These are phyloP conservation scores for Vigna mungo DNA, from an alignment of 306 rosid species.

Conservation along the genomic window DNA sequence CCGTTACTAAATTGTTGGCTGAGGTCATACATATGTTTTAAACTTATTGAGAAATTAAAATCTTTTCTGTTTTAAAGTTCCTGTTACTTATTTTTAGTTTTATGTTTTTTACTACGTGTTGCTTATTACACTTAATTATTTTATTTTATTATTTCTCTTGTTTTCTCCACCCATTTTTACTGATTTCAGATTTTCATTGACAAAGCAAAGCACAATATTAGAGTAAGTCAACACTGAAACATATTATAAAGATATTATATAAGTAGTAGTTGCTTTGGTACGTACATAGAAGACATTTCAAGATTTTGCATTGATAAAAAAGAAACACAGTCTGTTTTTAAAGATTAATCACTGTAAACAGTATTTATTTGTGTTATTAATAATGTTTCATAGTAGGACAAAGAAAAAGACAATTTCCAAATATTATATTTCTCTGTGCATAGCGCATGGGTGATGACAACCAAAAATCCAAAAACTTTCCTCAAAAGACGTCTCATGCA, in stretches of 20 bases:
- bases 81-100: neutral
- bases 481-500: neutral
- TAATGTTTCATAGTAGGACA: conserved; percentile 13
- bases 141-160: neutral
- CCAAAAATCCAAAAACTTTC: neutral
- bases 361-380: neutral
- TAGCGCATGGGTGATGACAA: conserved; percentile 5
- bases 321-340: neutral
- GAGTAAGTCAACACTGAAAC: conserved; percentile 21
- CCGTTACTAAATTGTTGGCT: too few relatives aligned
- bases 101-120: neutral
- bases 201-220: neutral
- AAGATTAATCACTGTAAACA: neutral
- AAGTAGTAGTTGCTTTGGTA: neutral
- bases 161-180: neutral
- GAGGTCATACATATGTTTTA: neutral
- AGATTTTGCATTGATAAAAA: neutral
- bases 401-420: conserved; percentile 4
- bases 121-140: neutral
- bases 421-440: conserved; percentile 30
- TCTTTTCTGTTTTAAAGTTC: neutral
- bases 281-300: neutral
- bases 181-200: neutral
- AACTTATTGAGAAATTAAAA: neutral
- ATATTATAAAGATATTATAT: neutral